Conservation (phyloP, 495 filamentous ascomycete species). For the Penicillium nucicola region DNA sequence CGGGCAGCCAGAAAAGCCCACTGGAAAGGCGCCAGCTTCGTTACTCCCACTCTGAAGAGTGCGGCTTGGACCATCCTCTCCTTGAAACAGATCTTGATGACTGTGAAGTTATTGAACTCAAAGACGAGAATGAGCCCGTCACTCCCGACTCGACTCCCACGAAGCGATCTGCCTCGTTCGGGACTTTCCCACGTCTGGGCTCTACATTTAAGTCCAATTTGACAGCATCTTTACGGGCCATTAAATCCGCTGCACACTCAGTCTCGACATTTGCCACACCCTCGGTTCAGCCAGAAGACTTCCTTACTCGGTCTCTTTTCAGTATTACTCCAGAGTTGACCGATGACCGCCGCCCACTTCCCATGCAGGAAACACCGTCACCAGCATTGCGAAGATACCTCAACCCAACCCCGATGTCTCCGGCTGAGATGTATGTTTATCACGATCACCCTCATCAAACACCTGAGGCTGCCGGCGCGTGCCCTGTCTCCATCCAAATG, state of each 20-base stretch:
- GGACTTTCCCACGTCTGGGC: constrained; percentile 37
- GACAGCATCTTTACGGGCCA: constrained; percentile 82
- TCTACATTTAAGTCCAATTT: constrained; percentile 87
- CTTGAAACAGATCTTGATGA: constrained; percentile 37
- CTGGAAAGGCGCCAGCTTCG: constrained; percentile 39
- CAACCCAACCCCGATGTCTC: constrained; percentile 72
- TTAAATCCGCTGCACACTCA: constrained; percentile 80
- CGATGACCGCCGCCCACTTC: constrained; percentile 83
- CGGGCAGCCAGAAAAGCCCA: constrained; percentile 34
- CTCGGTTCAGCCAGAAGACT: constrained; percentile 79
- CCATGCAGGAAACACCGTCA: constrained; percentile 69
- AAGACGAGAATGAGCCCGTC: constrained; percentile 15
- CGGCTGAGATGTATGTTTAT: constrained; percentile 62
- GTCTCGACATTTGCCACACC: constrained; percentile 73
- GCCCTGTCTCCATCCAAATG: constrained; percentile 81
- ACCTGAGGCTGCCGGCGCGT: constrained; percentile 35
- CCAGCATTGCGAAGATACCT: constrained; percentile 88
- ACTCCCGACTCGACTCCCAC: constrained; percentile 14
- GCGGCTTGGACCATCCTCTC: constrained; percentile 55
- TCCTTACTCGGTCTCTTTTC: constrained; percentile 79
- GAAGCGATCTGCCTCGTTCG: constrained; percentile 22
- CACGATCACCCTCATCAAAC: constrained; percentile 41
- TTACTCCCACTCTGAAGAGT: constrained; percentile 50
- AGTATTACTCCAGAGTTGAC: constrained; percentile 79
- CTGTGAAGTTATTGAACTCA: constrained; percentile 23